Percentiles rank a stretch among this genome's conserved stretches.
Evolutionary conservation across 2,329 filamentous ascomycete species (phyloP).

Genomic region (Balansia obtecta): DNA sequence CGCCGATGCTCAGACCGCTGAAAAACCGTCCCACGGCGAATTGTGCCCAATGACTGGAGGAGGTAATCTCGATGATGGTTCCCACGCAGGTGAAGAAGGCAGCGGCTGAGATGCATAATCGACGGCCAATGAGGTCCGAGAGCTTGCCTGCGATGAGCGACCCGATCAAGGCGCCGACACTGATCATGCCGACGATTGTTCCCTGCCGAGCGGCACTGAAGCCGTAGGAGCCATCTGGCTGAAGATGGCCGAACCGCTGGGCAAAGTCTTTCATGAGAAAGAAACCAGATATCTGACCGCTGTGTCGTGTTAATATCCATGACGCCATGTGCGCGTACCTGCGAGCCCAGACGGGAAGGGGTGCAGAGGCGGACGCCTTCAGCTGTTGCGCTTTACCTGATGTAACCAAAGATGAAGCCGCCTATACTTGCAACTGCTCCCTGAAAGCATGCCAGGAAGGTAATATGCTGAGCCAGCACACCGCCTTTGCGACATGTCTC

Average conservation of each 20-base stretch:
- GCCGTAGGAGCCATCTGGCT: slow-evolving; percentile 23
- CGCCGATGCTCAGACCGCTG: slow-evolving; percentile 54
- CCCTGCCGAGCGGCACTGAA: slow-evolving; percentile 50
- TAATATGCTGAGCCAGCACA: slow-evolving; percentile 16
- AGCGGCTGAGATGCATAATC: slow-evolving; percentile 47
- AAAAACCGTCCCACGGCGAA: slow-evolving; percentile 52
- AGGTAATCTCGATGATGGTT: slow-evolving; percentile 51
- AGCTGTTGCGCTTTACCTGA: slow-evolving; percentile 28
- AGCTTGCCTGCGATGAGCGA: slow-evolving; percentile 46
- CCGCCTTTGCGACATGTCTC: not conserved
- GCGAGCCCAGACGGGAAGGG: too few relatives aligned
- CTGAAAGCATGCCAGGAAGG: slow-evolving; percentile 32
- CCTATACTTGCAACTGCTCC: slow-evolving; percentile 41
- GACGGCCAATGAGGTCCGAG: slow-evolving; percentile 49
- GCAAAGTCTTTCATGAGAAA: slow-evolving; percentile 47
- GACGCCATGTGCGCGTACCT: too few relatives aligned
- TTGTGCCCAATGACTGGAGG: slow-evolving; percentile 44
- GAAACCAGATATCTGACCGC: slow-evolving; percentile 50
- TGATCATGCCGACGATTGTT: slow-evolving; percentile 48
- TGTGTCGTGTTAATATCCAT: slow-evolving; percentile 11
- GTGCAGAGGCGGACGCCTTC: too few relatives aligned
- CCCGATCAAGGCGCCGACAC: slow-evolving; percentile 46
- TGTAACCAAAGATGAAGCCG: slow-evolving; percentile 46
- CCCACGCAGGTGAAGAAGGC: slow-evolving; percentile 52
- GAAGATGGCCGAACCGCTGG: slow-evolving; percentile 36